Evolutionary conservation across 495 filamentous ascomycete genomes (phyloP).

Genomic region (Hypoxylon fuscum): DNA sequence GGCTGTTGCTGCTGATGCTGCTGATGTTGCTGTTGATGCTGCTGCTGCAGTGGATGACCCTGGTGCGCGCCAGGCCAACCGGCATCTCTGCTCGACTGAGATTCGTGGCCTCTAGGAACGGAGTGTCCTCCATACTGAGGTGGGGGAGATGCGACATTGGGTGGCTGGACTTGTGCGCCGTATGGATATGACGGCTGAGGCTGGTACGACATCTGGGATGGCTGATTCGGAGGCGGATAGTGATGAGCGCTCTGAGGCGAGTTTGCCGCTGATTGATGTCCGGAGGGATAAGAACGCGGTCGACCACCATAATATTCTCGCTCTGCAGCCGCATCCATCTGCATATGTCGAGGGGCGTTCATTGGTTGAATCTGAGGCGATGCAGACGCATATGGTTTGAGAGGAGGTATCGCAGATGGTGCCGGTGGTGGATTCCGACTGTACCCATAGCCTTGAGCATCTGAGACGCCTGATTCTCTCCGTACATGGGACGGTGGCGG

Average conservation of each 20-base stretch:
- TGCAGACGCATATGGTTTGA: constrained; percentile 56
- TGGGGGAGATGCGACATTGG: constrained; percentile 48
- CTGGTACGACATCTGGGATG: constrained; percentile 43
- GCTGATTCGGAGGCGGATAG: constrained; percentile 48
- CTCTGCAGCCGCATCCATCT: constrained; percentile 45
- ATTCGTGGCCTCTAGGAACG: constrained; percentile 41
- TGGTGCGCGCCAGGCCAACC: constrained; percentile 42
- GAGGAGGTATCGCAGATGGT: constrained; percentile 54
- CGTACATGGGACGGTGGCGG: constrained; percentile 46
- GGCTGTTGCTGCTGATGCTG: constrained; percentile 44
- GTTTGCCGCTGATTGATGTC: constrained; percentile 47
- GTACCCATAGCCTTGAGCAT: constrained; percentile 49
- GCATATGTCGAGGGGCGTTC: constrained; percentile 48
- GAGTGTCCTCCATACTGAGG: constrained; percentile 48
- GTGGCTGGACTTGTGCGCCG: constrained; percentile 41
- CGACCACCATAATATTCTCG: constrained; percentile 53
- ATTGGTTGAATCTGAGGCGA: constrained; percentile 54
- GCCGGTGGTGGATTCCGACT: constrained; percentile 45
- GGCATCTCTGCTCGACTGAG: constrained; percentile 38
- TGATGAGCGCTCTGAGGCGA: constrained; percentile 53
- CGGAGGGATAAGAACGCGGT: constrained; percentile 45
- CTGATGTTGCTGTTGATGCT: constrained; percentile 47
- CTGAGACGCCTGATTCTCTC: constrained; percentile 44
- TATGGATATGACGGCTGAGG: constrained; percentile 45
- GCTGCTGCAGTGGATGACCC: constrained; percentile 40